Conservation (phyloP, 768 basidiomycete genomes). For the Ephemerocybe angulata region DNA sequence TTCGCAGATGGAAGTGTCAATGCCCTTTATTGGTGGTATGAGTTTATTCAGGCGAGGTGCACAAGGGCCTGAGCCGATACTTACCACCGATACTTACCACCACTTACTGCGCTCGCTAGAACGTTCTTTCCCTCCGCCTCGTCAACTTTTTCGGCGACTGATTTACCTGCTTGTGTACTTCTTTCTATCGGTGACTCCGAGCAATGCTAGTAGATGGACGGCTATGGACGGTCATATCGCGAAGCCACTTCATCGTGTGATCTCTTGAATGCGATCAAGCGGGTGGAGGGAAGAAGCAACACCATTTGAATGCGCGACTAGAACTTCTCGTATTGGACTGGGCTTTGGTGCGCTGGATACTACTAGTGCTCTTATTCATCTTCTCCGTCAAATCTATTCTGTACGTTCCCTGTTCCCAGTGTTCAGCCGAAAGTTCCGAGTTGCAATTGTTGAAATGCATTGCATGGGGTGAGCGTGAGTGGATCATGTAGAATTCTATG, state of each 20-base stretch:
- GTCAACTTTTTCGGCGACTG: neutral
- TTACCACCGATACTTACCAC: constrained; percentile 96
- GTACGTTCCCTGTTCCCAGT: no score
- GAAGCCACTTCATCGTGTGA: constrained; percentile 76
- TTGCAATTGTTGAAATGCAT: no score
- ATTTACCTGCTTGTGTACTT: no score
- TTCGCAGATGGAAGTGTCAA: constrained; percentile 91
- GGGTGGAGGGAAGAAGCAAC: constrained; percentile 50
- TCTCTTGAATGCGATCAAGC: constrained; percentile 79
- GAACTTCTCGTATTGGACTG: neutral
- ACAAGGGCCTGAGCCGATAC: constrained; percentile 69
- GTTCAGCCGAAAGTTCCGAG: no score
- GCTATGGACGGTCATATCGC: constrained; percentile 77
- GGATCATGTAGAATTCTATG: no score
- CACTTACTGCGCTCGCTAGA: constrained; percentile 97
- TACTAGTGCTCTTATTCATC: no score
- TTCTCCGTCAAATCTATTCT: no score
- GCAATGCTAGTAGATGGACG: constrained; percentile 44
- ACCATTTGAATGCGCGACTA: constrained; percentile 31
- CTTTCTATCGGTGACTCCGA: constrained; percentile 72
- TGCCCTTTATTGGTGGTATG: constrained; percentile 99
- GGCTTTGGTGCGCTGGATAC: no score
- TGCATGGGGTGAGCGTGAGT: no score
- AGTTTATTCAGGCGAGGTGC: constrained; percentile 81
- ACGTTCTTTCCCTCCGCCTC: constrained; percentile 31